Base-by-base conservation (phyloP, 345 rosid species). In the Gossypium sturtianum region DNA sequence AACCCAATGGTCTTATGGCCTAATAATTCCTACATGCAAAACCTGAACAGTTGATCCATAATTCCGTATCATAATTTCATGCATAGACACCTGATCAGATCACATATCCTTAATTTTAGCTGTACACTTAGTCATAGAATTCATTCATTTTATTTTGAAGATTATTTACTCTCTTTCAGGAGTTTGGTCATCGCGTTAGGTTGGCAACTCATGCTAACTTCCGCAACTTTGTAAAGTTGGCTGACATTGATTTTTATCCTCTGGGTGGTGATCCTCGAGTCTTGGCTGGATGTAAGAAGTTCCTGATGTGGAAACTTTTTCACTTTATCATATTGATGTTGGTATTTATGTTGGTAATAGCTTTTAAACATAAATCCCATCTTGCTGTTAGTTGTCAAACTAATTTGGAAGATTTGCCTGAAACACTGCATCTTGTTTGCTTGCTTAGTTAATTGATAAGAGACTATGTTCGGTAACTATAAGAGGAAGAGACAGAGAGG, bases 251-350 rank as follows among this genome's bases (percentile, higher is more conserved):
- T 44, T 95, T 95, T 77, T 93, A 86, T 71, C 99, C 99, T 47
- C 81, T 95, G 82, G 98, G 98, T 3, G 98, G 98, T 79, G 99
- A 95, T 85, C 99, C 98, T 73, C 88, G 96, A 59, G 90, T 87
- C 76, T 84, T 95, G 84, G 98, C 99, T 80, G 97, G 84, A 88
- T 93, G 99, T 95, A 90, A 91, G 91, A 83, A 73, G 59, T 74
- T 79, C 79, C 81, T 79, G 56, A 72, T 71, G 41, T 75, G 12
- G 70, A 78, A 66, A 75, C 19, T 74, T 13, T 23, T 78, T 27
- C 66, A 48, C 49, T 64, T 47, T 51, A 51, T 69, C 47, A 27
- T 72, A 44, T 45, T 38, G 16, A 22, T 12, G 7, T 44, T 44
- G 16, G 52, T 57, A 16, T 19, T 29, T 58, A 9, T 22, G 23